Percentiles rank a stretch among this genome's conserved stretches.
phyloP scores from a whole-genome alignment of 177 flowering plant species.

The Vitis hybrid region DNA sequence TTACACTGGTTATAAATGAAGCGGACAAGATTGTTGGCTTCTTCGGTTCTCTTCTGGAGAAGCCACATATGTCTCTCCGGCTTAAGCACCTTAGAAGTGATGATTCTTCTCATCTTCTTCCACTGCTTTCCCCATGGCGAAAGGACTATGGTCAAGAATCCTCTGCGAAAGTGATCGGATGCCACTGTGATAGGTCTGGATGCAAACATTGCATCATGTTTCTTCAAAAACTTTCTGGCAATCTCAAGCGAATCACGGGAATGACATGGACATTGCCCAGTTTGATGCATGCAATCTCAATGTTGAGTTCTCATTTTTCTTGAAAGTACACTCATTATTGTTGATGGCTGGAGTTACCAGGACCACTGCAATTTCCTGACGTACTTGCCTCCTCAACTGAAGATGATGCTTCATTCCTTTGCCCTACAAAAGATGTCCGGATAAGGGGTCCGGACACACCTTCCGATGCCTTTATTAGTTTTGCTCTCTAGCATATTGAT shows the following conservation, averaged over 20 bases:
- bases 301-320: constrained; percentile 24
- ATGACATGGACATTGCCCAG: constrained; percentile 43
- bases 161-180: constrained; percentile 22
- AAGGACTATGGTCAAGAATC: constrained; percentile 19
- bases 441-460: too few species aligned
- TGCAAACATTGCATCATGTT: constrained; percentile 38
- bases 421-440: too few species aligned
- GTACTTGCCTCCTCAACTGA: too few species aligned
- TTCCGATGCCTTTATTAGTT: too few species aligned
- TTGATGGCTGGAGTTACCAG: too few species aligned
- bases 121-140: constrained; percentile 31
- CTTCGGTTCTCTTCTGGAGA: constrained; percentile 25
- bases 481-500: too few species aligned
- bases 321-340: too few species aligned
- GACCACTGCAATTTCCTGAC: too few species aligned
- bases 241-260: constrained; percentile 45
- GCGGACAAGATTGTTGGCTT: constrained; percentile 26
- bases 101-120: constrained; percentile 40
- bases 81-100: constrained; percentile 18
- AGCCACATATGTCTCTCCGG: constrained; percentile 20
- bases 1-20: too few species aligned
- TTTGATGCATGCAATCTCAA: constrained; percentile 44
- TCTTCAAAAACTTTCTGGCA: constrained; percentile 39
- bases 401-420: too few species aligned
- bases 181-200: constrained; percentile 41